Base-by-base conservation (phyloP, 1,139 yeast species). In the Candida pseudoviswanathii region DNA sequence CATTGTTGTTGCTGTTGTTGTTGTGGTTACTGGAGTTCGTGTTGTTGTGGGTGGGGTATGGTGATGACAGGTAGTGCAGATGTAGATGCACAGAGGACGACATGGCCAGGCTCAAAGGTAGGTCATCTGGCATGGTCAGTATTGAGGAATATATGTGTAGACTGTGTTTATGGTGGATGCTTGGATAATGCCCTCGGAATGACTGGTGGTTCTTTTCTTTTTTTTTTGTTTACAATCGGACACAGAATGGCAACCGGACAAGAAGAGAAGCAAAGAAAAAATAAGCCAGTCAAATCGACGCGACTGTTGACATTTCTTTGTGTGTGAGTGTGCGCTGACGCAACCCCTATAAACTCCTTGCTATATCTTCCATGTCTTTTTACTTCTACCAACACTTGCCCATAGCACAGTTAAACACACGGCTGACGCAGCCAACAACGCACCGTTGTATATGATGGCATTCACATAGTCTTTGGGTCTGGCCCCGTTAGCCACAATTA, bases 401-500 rank as follows among this genome's bases (percentile, higher is more conserved):
- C 43, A 41, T 6, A 41, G 34, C 5, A 29, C 9, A 22, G 34
- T 41, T 10, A 41, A 30, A 31, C 43, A 41, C 9, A 30, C 37
- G 5, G 51, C 7, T 38, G 70, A 64, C 0, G 54, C 61, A 8
- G 54, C 45, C 22, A 67, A 48, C 25, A 66, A 45, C 0, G 55
- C 57, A 1, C 72, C 71, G 44, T 64, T 62, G 48, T 67, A 67
- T 1, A 66, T 54, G 5, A 66, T 65, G 6, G 66, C 58, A 41
- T 58, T 55, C 7, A 47, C 50, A 50, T 61, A 67, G 44, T 63
- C 68, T 5, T 50, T 47, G 2, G 68, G 49, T 0, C 42, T 21
- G 2, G 44, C 5, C 1, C 65, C 63, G 2, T 45, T 45, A 4
- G 55, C 56, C 0, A 42, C 43, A 11, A 68, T 64, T 51, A 68